Base-by-base conservation (phyloP, 2,329 filamentous ascomycete genomes). In the Fusarium brevicatenulatum region DNA sequence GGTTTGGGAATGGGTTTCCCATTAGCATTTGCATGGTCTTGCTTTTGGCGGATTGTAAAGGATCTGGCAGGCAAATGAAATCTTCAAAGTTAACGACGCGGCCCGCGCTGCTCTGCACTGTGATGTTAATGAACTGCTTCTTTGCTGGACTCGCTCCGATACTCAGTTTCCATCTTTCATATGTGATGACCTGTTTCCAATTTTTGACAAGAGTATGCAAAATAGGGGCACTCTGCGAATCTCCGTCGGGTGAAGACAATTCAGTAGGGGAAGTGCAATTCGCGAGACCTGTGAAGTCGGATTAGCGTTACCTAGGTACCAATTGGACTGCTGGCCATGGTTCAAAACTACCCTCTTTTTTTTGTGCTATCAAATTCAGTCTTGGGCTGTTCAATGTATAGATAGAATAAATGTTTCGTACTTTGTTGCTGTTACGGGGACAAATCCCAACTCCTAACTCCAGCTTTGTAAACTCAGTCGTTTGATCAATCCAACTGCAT, bases 1-100 rank as follows among this genome's bases (percentile, higher is more conserved):
- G 81, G 80, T 72, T 78, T 75, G 80, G 81, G 81, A 79, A 79
- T 81, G 75, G 79, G 80, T 82, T 82, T 82, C 79, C 82, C 80
- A 81, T 81, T 83, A 82, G 84, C 84, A 86, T 85, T 84, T 86
- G 83, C 85, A 86, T 85, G 85, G 83, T 81, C 83, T 83, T 83
- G 83, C 83, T 84, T 84, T 81, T 85, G 84, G 77, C 80, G 79
- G 80, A 81, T 82, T 86, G 82, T 85, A 84, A 85, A 83, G 82
- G 82, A 83, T 84, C 82, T 85, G 83, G 78, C 80, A 82, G 83
- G 85, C 85, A 83, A 86, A 86, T 85, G 83, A 86, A 86, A 84
- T 81, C 80, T 84, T 82, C 80, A 81, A 82, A 82, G 81, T 81
- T 82, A 74, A 83, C 74, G 75, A 78, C 62, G 68, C 63, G 66